phyloP scores from a whole-genome alignment of 192 early-diverging fungal species.

The Entophlyctis luteolus region DNA sequence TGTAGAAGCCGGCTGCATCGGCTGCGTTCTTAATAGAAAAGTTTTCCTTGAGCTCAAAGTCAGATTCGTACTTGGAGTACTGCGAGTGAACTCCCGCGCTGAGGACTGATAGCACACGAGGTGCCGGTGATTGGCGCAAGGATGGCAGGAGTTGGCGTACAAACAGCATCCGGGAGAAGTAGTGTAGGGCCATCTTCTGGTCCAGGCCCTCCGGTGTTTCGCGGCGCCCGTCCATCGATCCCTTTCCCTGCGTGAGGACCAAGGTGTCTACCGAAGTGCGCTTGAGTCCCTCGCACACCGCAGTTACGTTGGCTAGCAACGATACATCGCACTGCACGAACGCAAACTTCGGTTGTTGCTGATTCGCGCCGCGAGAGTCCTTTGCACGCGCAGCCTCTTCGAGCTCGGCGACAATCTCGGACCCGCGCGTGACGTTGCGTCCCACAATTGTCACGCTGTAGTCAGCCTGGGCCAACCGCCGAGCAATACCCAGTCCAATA shows the following conservation, averaged over 20 bases:
- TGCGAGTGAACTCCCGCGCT: constrained; percentile 22
- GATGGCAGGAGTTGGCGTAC: constrained; percentile 29
- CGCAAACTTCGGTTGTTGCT: no score
- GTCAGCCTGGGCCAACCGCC: constrained; percentile 10
- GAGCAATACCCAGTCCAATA: constrained; percentile 35
- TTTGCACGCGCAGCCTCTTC: background rate
- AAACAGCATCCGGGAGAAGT: constrained; percentile 25
- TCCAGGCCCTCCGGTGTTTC: constrained; percentile 40
- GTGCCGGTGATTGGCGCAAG: constrained; percentile 8
- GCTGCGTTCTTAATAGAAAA: constrained; percentile 19
- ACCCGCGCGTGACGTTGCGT: constrained; percentile 18
- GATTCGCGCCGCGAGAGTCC: no score
- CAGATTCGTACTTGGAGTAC: background rate
- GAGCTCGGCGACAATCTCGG: constrained; percentile 18
- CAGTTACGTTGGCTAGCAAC: constrained; percentile 14
- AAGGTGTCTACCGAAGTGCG: background rate
- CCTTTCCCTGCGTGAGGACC: constrained; percentile 28
- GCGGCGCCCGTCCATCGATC: constrained; percentile 26
- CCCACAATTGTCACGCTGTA: constrained; percentile 31
- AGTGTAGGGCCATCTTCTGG: constrained; percentile 35
- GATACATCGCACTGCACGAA: constrained; percentile 29
- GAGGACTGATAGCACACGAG: constrained; percentile 3
- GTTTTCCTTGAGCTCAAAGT: constrained; percentile 30
- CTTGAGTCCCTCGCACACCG: constrained; percentile 8
- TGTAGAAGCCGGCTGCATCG: constrained; percentile 27